phyloP scores from a whole-genome alignment of 164 flowering plant genomes.

The Saururus chinensis region DNA sequence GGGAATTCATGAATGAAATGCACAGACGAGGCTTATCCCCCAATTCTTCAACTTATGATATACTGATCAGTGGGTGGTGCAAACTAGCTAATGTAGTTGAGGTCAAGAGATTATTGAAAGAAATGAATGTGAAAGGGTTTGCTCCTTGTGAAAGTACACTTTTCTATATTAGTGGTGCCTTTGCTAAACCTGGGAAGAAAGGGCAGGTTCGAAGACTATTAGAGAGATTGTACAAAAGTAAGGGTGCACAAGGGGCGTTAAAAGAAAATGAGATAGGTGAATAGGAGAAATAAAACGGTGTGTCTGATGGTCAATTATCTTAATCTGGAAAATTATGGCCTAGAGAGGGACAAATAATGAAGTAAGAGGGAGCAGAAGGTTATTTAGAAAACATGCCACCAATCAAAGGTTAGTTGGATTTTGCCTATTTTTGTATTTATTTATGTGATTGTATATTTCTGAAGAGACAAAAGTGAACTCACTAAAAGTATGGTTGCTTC shows the following conservation, averaged over 20 bases:
- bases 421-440: no score
- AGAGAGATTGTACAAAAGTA: slow-evolving; percentile 16
- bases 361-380: no score
- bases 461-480: no score
- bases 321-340: no score
- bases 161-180: slow-evolving; percentile 26
- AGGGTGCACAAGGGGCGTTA: background rate
- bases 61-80: slow-evolving; percentile 80
- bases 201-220: slow-evolving; percentile 28
- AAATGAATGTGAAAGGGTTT: slow-evolving; percentile 55
- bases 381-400: no score
- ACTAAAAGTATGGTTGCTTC: no score
- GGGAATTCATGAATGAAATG: slow-evolving; percentile 85
- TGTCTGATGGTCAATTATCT: background rate
- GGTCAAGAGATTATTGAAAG: slow-evolving; percentile 35
- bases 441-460: no score
- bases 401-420: no score
- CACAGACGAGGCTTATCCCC: slow-evolving; percentile 46
- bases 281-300: background rate
- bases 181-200: slow-evolving; percentile 42
- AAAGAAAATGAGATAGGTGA: background rate
- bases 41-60: slow-evolving; percentile 72
- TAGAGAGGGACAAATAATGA: no score
- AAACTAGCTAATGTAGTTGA: slow-evolving; percentile 36
- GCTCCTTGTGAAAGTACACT: slow-evolving; percentile 43